Percentiles rank a stretch among this genome's conserved stretches.
Conservation (phyloP, 495 filamentous ascomycete species). For the Halenospora varia region DNA sequence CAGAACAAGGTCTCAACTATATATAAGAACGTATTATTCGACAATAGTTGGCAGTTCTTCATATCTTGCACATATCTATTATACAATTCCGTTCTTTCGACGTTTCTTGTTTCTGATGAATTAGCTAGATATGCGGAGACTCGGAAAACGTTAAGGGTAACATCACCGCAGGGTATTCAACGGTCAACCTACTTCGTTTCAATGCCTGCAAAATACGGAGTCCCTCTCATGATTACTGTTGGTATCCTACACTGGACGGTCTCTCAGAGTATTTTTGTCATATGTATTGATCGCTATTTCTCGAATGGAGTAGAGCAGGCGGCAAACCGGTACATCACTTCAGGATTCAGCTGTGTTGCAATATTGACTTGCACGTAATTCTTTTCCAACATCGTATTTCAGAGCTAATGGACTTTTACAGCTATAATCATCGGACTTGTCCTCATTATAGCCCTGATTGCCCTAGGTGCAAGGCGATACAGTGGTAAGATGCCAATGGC, state of each 20-base stretch:
- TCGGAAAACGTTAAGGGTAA: not conserved
- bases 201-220: not conserved
- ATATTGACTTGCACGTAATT: not conserved
- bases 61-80: not conserved
- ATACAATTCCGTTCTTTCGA: not conserved
- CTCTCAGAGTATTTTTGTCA: constrained; percentile 2
- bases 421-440: not conserved
- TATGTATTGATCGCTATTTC: not conserved
- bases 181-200: not conserved
- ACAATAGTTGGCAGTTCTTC: not conserved
- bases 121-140: not conserved
- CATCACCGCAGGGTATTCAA: not conserved
- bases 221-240: not conserved
- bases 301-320: not conserved
- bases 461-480: not conserved
- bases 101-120: not conserved
- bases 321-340: not conserved
- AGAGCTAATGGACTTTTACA: not conserved
- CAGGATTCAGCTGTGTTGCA: not conserved
- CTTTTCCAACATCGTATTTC: not conserved
- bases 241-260: not conserved
- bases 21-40: not conserved
- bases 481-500: not conserved
- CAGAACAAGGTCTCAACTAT: not conserved
- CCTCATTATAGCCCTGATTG: not conserved